Base-by-base conservation (phyloP, 176 grass and related monocot species). In the Areca catechu region DNA sequence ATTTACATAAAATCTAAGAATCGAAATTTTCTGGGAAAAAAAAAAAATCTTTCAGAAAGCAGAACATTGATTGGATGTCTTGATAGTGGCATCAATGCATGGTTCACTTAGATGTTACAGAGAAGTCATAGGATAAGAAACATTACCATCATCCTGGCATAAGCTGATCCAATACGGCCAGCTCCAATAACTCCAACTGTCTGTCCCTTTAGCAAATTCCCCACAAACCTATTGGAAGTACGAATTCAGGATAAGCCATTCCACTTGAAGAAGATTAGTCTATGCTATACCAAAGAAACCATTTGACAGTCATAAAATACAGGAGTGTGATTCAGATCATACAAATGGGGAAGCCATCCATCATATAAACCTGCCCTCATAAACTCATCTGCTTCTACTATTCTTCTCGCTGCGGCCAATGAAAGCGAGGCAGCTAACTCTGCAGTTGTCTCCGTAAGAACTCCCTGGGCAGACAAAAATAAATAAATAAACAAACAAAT, bases 281-380 rank as follows among this genome's bases (percentile, higher is more conserved):
- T 43, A 43, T 43, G 7, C 34, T 43, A 1, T 12, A 43, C 6
- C 34, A 12, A 10, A 43, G 9, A 43, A 43, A 43, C 34, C 34
- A 43, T 43, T 12, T 12, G 34, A 43, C 5, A 6, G 10, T 43
- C 34, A 43, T 12, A 43, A 43, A 43, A 12, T 43, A 43, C 6
- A 43, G 7, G 9, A 43, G 34, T 43, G 34, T 43, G 50, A 47
- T 20, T n/a, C 53, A 55, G 25, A 67, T 34, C 71, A 60, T 63
- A 96, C 92, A 97, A 71, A 73, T 88, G 67, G 1, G 92, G 92
- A 57, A 97, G 86, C 86, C 92, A 97, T 78, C 92, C 92, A 5
- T 97, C 78, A 29, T 97, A 91, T 47, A 91, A 75, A 19, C 92
- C 92, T 58, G 80, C 80, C 54, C 89, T 74, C 89, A 95, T 95